phyloP scores from a whole-genome alignment of 1,284 basidiomycete species.

The Singerocomus rubriflavus region DNA sequence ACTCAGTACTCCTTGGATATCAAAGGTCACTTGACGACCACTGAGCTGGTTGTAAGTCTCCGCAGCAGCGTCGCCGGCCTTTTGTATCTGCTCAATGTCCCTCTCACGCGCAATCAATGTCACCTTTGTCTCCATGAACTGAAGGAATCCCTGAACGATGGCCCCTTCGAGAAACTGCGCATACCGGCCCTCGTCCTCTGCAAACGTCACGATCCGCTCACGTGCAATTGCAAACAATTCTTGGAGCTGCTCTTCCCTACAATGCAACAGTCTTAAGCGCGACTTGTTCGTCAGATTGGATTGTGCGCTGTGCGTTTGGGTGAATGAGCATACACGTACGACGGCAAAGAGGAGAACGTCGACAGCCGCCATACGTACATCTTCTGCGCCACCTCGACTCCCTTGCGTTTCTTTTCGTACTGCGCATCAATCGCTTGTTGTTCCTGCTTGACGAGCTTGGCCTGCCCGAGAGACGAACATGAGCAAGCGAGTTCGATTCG shows the following conservation, averaged over 20 bases:
- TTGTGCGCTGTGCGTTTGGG: constrained; percentile 63
- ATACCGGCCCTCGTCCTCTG: constrained; percentile 72
- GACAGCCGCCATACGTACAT: constrained; percentile 59
- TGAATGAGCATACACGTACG: neutral
- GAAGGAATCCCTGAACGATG: constrained; percentile 75
- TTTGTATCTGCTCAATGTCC: constrained; percentile 54
- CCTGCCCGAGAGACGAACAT: constrained; percentile 45
- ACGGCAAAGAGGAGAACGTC: neutral
- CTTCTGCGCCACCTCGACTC: constrained; percentile 89
- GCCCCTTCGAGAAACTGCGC: constrained; percentile 75
- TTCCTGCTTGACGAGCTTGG: constrained; percentile 94
- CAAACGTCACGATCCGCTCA: constrained; percentile 59
- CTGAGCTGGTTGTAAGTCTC: constrained; percentile 72
- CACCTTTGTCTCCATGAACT: constrained; percentile 69
- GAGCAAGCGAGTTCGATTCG: neutral
- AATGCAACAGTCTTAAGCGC: constrained; percentile 86
- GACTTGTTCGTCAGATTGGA: constrained; percentile 97
- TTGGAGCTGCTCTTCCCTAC: constrained; percentile 90
- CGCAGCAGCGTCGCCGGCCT: constrained; percentile 63
- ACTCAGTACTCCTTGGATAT: constrained; percentile 64
- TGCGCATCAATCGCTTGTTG: constrained; percentile 88
- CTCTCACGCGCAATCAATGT: constrained; percentile 61
- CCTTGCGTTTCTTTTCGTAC: constrained; percentile 93
- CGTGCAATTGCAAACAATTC: constrained; percentile 83
- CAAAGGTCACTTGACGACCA: constrained; percentile 62